These are phyloP conservation scores for Metschnikowia chrysomelidarum DNA, from an alignment of 805 yeast species.

Conservation along the genomic window DNA sequence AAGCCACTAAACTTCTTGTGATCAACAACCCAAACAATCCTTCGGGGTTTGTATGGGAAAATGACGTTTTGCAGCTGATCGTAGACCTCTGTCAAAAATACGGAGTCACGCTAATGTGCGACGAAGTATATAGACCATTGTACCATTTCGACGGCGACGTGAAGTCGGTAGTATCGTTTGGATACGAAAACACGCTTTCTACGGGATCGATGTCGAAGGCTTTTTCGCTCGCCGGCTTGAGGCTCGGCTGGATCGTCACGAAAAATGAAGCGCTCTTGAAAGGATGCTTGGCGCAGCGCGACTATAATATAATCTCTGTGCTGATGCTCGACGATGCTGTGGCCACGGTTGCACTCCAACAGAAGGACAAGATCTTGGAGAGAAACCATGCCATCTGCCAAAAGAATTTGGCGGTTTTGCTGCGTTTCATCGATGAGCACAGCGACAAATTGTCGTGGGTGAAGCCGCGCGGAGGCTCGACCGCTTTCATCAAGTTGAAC, in stretches of 20 bases:
- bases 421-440: conserved; percentile 29
- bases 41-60: conserved; percentile 42
- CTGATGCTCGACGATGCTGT: conserved; percentile 46
- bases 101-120: conserved; percentile 41
- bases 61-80: conserved; percentile 31
- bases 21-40: conserved; percentile 39
- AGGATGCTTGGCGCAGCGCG: conserved; percentile 41
- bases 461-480: conserved; percentile 49
- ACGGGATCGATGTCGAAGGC: conserved; percentile 56
- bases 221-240: conserved; percentile 50
- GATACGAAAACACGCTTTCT: conserved; percentile 42
- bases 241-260: conserved; percentile 52
- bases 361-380: conserved; percentile 33
- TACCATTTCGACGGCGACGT: conserved; percentile 34
- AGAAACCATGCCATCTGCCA: conserved; percentile 41
- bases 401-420: conserved; percentile 35
- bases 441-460: conserved; percentile 37
- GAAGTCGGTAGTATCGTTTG: conserved; percentile 38
- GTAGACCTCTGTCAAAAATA: conserved; percentile 34
- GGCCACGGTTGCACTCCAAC: conserved; percentile 42
- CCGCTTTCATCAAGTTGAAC: conserved; percentile 40
- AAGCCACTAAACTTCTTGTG: conserved; percentile 41
- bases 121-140: conserved; percentile 55
- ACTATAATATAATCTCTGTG: conserved; percentile 51
- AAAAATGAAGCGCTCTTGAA: conserved; percentile 28